A percentile compares a stretch with the other conserved stretches of the same genome.
Conservation (phyloP, 2,329 filamentous ascomycete genomes). For the Neofusicoccum parvum region DNA sequence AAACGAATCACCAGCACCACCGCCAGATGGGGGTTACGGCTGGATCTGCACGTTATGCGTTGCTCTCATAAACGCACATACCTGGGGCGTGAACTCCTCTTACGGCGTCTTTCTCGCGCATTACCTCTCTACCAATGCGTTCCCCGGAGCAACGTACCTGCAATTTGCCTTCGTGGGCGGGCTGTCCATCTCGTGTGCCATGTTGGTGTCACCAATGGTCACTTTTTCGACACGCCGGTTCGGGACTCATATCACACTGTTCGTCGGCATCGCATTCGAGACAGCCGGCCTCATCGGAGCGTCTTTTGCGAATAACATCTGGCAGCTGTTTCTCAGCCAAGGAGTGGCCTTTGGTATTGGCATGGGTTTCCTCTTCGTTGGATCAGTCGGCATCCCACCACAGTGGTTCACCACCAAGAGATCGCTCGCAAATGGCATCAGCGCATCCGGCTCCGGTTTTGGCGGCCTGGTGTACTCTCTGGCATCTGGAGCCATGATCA, state of each 20-base stretch:
- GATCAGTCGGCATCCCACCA: slow-evolving; percentile 34
- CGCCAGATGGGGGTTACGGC: slow-evolving; percentile 39
- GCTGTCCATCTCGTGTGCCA: slow-evolving; percentile 31
- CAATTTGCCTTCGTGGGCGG: slow-evolving; percentile 41
- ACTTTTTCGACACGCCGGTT: slow-evolving; percentile 19
- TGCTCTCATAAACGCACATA: slow-evolving; percentile 34
- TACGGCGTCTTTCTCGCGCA: slow-evolving; percentile 17
- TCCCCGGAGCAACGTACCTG: slow-evolving; percentile 27
- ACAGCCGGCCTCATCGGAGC: slow-evolving; percentile 23
- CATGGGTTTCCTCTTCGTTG: slow-evolving; percentile 39
- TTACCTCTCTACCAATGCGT: background rate
- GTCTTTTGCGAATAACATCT: slow-evolving; percentile 34
- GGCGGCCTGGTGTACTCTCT: slow-evolving; percentile 32
- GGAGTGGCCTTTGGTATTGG: slow-evolving; percentile 40
- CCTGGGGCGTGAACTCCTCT: slow-evolving; percentile 32
- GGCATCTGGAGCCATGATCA: slow-evolving; percentile 36
- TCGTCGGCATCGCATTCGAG: slow-evolving; percentile 23
- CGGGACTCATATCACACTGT: background rate
- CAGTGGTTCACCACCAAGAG: slow-evolving; percentile 42
- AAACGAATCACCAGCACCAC: background rate
- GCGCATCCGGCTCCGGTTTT: slow-evolving; percentile 36
- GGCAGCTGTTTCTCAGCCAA: slow-evolving; percentile 37
- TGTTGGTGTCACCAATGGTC: slow-evolving; percentile 32
- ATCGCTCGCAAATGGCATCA: slow-evolving; percentile 40
- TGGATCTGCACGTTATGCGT: slow-evolving; percentile 36